Base-by-base conservation (phyloP, 202 grass and related monocot species). In the Miscanthus sacchariflorus region DNA sequence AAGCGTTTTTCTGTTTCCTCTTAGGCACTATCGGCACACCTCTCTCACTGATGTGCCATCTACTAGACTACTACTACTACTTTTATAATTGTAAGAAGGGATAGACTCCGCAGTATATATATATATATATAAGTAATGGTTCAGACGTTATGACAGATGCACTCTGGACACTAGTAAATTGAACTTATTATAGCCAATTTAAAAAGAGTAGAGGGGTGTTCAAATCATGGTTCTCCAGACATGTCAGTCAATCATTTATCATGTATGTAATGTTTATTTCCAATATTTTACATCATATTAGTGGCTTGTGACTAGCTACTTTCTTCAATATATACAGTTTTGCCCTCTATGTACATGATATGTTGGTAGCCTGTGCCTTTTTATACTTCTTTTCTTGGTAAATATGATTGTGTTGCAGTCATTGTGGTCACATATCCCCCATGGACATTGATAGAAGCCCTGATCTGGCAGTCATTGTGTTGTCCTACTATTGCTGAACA, bases 201-300 rank as follows among this genome's bases (percentile, higher is more conserved):
- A 14, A 49, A 52, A 17, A 52, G 14, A 17, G 49, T 52, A 46
- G 46, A 13, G 12, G 12, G 13, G 48, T 15, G 13, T 17, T 17
- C 49, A 52, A 52, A 52, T 52, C 13, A 17, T 52, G 49, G 49
- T 14, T 52, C 12, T 74, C 1, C 6, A 49, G 24, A 17, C 24
- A 75, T 17, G 13, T 50, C 25, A 1, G 27, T 50, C 24, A 28
- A 48, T 75, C 72, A 81, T 83, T 88, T 38, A 40, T 84, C 86
- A 18, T 46, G 58, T 83, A 43, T 64, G 69, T 77, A 43, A 71
- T 48, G 56, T 38, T 64, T 23, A 15, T 61, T 81, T 77, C 25
- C 56, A 23, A 43, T 48, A 84, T 84, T 90, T 80, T 84, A 84
- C 81, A 91, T 70, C 35, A 6, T 64, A 61, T 9, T 33, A 49